Evolutionary conservation across 306 rosid genomes (phyloP).

Genomic region (Gastrolobium villosum): DNA sequence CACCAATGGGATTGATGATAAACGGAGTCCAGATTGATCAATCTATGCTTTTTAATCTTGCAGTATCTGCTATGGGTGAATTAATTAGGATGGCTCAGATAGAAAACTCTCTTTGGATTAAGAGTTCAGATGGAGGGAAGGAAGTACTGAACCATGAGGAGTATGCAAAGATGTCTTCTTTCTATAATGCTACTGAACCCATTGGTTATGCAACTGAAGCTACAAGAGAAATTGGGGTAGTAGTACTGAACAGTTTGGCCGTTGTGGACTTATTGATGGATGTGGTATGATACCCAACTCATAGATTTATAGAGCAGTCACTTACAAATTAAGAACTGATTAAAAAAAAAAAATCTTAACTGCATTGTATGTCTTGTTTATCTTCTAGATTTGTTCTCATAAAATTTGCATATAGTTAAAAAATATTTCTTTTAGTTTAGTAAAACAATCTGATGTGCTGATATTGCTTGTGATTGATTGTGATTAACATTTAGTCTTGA

Average conservation of each 20-base stretch:
- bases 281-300: conserved; percentile 58
- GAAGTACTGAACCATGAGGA: conserved; percentile 77
- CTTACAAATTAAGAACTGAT: not conserved
- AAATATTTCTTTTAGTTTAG: not conserved
- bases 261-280: conserved; percentile 78
- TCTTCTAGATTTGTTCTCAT: conserved; percentile 2
- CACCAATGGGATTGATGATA: conserved; percentile 55
- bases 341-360: not conserved
- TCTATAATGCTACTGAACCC: conserved; percentile 57
- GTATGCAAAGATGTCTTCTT: conserved; percentile 61
- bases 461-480: not conserved
- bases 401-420: not conserved
- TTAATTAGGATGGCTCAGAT: conserved; percentile 72
- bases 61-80: conserved; percentile 83
- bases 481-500: conserved; percentile 19
- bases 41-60: conserved; percentile 64
- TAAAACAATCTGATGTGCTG: not conserved
- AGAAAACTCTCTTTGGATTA: conserved; percentile 76
- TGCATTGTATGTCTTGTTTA: not conserved
- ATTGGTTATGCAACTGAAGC: conserved; percentile 68
- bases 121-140: conserved; percentile 59
- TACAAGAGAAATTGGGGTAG: conserved; percentile 62
- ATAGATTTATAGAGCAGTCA: not conserved
- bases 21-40: conserved; percentile 58
- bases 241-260: conserved; percentile 62